Evolutionary conservation across 148 eudicot species (phyloP).

Genomic region (Gaultheria prostrata): DNA sequence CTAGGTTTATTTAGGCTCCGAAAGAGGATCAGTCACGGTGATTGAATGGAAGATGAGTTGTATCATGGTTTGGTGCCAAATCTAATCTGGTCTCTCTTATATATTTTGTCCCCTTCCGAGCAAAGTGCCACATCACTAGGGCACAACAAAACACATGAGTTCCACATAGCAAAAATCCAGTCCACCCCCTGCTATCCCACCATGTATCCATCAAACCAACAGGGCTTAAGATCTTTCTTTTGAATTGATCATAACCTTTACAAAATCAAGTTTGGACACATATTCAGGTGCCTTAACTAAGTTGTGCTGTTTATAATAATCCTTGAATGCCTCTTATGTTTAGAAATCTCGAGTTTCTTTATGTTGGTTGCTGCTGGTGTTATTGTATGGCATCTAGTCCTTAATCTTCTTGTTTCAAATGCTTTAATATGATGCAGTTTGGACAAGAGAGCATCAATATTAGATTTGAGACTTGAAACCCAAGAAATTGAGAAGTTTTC

Average conservation of each 20-base stretch:
- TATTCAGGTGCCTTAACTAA: not conserved
- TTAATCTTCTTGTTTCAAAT: constrained; percentile 7
- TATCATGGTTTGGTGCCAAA: not conserved
- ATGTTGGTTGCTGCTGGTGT: constrained; percentile 8
- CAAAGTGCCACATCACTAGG: not conserved
- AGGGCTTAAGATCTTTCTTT: not conserved
- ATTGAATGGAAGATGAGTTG: not conserved
- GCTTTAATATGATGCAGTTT: constrained; percentile 39
- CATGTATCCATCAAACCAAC: not conserved
- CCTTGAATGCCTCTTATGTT: not conserved
- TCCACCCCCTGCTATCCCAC: not conserved
- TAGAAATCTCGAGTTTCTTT: not conserved
- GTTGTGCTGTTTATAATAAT: not conserved
- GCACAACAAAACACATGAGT: not conserved
- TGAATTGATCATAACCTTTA: not conserved
- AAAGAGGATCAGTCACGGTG: not conserved
- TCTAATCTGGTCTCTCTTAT: not conserved
- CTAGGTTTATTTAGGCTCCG: not conserved
- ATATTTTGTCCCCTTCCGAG: not conserved
- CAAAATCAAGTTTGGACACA: not conserved
- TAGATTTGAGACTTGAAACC: constrained; percentile 74
- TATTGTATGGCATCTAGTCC: not conserved
- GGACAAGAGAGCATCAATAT: constrained; percentile 71
- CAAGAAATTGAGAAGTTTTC: constrained; percentile 83
- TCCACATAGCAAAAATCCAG: not conserved